phyloP scores from a whole-genome alignment of 495 filamentous ascomycete species.

The Tuber microsphaerosporum region DNA sequence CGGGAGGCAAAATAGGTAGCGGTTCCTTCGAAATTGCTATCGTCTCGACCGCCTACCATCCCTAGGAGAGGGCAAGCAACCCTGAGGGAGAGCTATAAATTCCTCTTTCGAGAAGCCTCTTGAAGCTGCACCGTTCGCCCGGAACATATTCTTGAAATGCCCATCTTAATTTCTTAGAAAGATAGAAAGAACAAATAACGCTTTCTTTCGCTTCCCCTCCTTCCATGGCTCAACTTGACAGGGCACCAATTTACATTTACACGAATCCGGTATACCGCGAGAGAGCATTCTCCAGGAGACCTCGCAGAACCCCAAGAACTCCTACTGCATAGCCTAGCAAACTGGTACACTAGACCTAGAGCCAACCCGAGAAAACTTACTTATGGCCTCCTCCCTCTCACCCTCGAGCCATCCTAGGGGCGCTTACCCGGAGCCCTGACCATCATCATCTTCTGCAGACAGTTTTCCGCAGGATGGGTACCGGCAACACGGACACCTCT shows the following conservation, averaged over 20 bases:
- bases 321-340: background rate
- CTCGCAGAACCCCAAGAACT: background rate
- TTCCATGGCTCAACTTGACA: background rate
- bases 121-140: background rate
- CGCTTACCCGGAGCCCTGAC: background rate
- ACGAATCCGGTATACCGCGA: background rate
- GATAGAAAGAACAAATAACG: background rate
- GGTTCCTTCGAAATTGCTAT: background rate
- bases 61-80: background rate
- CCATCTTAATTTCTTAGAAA: background rate
- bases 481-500: background rate
- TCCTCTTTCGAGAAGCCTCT: background rate
- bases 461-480: background rate
- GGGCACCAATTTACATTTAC: background rate
- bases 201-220: background rate
- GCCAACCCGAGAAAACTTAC: background rate
- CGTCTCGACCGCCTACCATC: background rate
- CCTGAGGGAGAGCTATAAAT: background rate
- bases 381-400: background rate
- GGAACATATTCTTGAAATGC: background rate
- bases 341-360: background rate
- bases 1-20: background rate
- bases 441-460: background rate
- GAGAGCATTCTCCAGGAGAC: background rate
- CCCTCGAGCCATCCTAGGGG: background rate